Percentiles rank a stretch among this genome's conserved stretches.
These are phyloP conservation scores for Neurospora sp. DNA, from an alignment of 495 filamentous ascomycete species.

Conservation along the genomic window DNA sequence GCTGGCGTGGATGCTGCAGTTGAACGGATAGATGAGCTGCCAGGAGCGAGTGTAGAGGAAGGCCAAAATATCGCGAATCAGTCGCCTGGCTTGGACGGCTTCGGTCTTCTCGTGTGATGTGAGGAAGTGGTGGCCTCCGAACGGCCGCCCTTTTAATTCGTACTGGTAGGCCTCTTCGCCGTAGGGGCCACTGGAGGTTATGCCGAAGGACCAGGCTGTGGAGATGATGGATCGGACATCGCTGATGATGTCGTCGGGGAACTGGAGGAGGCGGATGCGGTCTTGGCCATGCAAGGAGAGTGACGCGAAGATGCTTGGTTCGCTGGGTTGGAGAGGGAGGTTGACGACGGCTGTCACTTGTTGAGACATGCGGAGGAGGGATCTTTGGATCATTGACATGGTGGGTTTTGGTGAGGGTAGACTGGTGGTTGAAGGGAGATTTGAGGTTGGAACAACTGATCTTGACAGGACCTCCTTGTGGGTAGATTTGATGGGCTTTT, in stretches of 20 bases:
- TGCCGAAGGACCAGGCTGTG: constrained; percentile 12
- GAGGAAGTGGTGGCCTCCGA: constrained; percentile 5
- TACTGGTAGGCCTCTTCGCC: constrained; percentile 4
- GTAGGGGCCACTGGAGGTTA: neutral
- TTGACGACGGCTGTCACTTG: neutral
- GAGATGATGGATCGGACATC: constrained; percentile 22
- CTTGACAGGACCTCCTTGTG: no score
- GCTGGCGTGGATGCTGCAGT: constrained; percentile 4
- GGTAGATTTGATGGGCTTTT: no score
- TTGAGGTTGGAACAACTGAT: neutral
- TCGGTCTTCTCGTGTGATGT: neutral
- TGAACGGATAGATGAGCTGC: constrained; percentile 5
- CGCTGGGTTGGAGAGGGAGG: neutral
- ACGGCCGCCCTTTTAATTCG: constrained; percentile 9
- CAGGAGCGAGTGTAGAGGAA: constrained; percentile 9
- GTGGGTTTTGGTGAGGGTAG: neutral
- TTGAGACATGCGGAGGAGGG: neutral
- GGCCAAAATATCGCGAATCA: constrained; percentile 13
- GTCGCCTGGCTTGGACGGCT: constrained; percentile 6
- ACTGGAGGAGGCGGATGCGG: constrained; percentile 10
- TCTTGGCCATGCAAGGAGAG: constrained; percentile 14
- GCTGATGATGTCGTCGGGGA: constrained; percentile 10
- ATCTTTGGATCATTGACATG: neutral
- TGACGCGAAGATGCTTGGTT: constrained; percentile 1
- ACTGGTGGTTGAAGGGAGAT: neutral